Evolutionary conservation across 2,329 filamentous ascomycete genomes (phyloP).

Genomic region (Alternaria sp.): DNA sequence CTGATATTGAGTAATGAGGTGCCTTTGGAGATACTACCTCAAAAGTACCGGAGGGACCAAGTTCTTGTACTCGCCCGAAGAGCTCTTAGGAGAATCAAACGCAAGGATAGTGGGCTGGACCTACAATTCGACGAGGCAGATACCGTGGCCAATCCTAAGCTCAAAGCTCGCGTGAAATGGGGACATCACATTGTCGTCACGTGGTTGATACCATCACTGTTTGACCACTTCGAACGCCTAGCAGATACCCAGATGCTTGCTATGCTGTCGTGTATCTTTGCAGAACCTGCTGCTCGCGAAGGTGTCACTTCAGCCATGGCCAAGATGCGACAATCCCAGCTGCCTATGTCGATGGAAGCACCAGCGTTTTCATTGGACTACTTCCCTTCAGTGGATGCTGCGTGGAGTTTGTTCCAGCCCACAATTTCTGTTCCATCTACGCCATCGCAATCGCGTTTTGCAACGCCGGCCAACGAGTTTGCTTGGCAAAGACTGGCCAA

Average conservation of each 20-base stretch:
- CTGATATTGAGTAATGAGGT: slow-evolving; percentile 79
- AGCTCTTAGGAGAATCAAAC: slow-evolving; percentile 59
- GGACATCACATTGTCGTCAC: slow-evolving; percentile 63
- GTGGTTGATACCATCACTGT: slow-evolving; percentile 64
- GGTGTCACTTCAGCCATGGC: slow-evolving; percentile 48
- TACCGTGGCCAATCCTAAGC: slow-evolving; percentile 46
- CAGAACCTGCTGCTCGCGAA: slow-evolving; percentile 54
- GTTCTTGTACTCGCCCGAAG: slow-evolving; percentile 73
- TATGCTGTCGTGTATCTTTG: slow-evolving; percentile 67
- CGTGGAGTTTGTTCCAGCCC: slow-evolving; percentile 52
- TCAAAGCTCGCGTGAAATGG: slow-evolving; percentile 60
- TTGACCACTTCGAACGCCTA: slow-evolving; percentile 64
- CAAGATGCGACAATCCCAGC: slow-evolving; percentile 42
- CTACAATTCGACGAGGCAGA: slow-evolving; percentile 54
- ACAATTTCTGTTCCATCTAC: slow-evolving; percentile 44
- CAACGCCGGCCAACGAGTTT: slow-evolving; percentile 39
- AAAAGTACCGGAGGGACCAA: slow-evolving; percentile 62
- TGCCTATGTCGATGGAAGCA: slow-evolving; percentile 52
- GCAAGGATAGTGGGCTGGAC: slow-evolving; percentile 58
- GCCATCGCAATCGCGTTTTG: slow-evolving; percentile 39
- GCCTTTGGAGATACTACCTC: slow-evolving; percentile 68
- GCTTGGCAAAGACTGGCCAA: slow-evolving; percentile 40
- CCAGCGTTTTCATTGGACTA: slow-evolving; percentile 57
- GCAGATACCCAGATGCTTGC: slow-evolving; percentile 71
- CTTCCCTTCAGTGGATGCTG: slow-evolving; percentile 51